phyloP scores from a whole-genome alignment of 805 yeast species.

The Wilhelminamyces savonicus region DNA sequence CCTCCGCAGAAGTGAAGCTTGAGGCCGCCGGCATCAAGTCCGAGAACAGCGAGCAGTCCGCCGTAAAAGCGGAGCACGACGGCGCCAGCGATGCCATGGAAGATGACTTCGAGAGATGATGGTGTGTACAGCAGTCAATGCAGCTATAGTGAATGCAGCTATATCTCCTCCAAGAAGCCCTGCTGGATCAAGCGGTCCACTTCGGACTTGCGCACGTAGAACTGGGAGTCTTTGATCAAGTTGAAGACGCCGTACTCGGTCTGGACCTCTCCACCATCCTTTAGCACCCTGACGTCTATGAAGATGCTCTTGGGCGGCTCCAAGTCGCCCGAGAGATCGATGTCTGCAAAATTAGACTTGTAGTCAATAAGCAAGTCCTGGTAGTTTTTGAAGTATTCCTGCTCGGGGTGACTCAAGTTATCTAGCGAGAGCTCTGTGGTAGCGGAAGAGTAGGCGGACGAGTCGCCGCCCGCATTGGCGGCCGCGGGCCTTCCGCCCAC shows the following conservation, averaged over 20 bases:
- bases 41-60: neutral
- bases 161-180: constrained; percentile 79
- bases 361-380: constrained; percentile 65
- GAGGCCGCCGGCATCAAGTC: neutral
- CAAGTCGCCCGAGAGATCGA: constrained; percentile 83
- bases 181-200: constrained; percentile 93
- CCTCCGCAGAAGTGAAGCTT: neutral
- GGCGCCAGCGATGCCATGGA: neutral
- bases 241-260: constrained; percentile 97
- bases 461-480: constrained; percentile 5
- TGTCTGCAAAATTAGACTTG: constrained; percentile 73
- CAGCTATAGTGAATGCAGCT: too few relatives aligned
- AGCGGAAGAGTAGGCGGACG: constrained; percentile 8
- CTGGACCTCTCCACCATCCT: constrained; percentile 95
- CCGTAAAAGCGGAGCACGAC: constrained; percentile 1
- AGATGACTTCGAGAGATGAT: neutral
- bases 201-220: constrained; percentile 88
- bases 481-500: neutral
- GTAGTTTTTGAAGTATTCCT: constrained; percentile 68
- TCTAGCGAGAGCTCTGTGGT: constrained; percentile 30
- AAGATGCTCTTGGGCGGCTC: constrained; percentile 90
- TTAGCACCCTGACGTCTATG: constrained; percentile 86
- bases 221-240: constrained; percentile 87
- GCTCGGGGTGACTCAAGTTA: constrained; percentile 70
- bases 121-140: too few relatives aligned